phyloP scores from a whole-genome alignment of 176 grass and related monocot species.

The Echinochloa phyllopogon region DNA sequence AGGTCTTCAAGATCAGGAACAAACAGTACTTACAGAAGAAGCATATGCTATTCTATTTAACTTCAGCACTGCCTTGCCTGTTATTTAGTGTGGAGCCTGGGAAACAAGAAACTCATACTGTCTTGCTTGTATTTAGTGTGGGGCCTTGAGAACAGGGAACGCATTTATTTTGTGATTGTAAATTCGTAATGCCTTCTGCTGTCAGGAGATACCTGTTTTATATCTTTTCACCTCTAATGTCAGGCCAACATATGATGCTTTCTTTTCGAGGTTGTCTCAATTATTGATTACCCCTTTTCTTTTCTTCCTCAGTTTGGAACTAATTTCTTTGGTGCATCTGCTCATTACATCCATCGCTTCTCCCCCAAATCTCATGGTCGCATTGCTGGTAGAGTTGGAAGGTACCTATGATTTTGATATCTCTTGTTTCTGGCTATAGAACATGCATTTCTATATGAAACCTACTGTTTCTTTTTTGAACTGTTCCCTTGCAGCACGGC shows the following conservation, averaged over 20 bases:
- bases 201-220: slow-evolving; percentile 21
- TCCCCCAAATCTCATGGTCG: slow-evolving; percentile 89
- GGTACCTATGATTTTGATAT: slow-evolving; percentile 56
- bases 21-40: not conserved
- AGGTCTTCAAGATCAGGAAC: not conserved
- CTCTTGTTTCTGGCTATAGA: slow-evolving; percentile 10
- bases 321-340: slow-evolving; percentile 82
- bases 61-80: not conserved
- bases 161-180: slow-evolving; percentile 23
- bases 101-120: not conserved
- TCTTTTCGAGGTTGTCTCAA: not conserved
- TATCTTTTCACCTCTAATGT: slow-evolving; percentile 12
- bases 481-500: slow-evolving; percentile 64
- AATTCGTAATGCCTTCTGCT: not conserved
- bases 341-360: slow-evolving; percentile 71
- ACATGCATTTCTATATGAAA: slow-evolving; percentile 29
- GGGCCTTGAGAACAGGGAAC: not conserved
- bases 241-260: slow-evolving; percentile 17
- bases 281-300: slow-evolving; percentile 26
- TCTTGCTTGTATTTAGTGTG: slow-evolving; percentile 16
- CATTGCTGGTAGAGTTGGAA: slow-evolving; percentile 81
- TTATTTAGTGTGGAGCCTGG: slow-evolving; percentile 19
- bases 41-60: not conserved
- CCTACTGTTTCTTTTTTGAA: slow-evolving; percentile 21
- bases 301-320: slow-evolving; percentile 73